A percentile compares a stretch with the other conserved stretches of the same genome.
These are phyloP conservation scores for Sporisorium sorghi DNA, from an alignment of 1,284 basidiomycete species.

Conservation along the genomic window DNA sequence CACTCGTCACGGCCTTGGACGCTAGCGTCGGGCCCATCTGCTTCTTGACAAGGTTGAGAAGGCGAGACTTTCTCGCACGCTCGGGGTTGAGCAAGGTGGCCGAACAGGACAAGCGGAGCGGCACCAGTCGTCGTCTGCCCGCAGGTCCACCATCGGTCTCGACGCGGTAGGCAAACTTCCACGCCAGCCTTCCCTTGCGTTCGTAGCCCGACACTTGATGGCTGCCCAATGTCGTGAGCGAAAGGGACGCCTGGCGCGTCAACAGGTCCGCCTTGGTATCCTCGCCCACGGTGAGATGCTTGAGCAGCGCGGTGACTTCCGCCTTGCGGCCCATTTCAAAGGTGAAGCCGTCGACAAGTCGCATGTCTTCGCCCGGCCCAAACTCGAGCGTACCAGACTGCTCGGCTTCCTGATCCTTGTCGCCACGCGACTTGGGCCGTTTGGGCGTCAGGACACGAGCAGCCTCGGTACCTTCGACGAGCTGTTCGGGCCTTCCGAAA, in stretches of 20 bases:
- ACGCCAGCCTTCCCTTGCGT: slow-evolving; percentile 53
- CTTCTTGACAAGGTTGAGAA: slow-evolving; percentile 59
- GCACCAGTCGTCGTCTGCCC: slow-evolving; percentile 26
- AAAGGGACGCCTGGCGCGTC: slow-evolving; percentile 57
- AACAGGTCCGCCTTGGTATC: slow-evolving; percentile 58
- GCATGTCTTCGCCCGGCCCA: slow-evolving; percentile 16
- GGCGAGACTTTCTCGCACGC: slow-evolving; percentile 52
- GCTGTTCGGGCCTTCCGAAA: slow-evolving; percentile 54
- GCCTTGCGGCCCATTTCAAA: slow-evolving; percentile 20
- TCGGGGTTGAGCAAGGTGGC: slow-evolving; percentile 56
- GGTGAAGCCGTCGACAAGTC: not conserved
- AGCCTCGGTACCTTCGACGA: slow-evolving; percentile 30
- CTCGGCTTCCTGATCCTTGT: slow-evolving; percentile 47
- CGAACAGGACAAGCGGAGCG: slow-evolving; percentile 56
- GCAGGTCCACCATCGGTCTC: slow-evolving; percentile 13
- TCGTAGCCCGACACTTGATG: slow-evolving; percentile 59
- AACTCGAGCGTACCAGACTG: slow-evolving; percentile 51
- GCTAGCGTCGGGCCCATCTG: slow-evolving; percentile 51
- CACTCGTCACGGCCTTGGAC: slow-evolving; percentile 28
- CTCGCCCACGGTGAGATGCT: slow-evolving; percentile 57
- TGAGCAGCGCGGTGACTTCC: slow-evolving; percentile 37
- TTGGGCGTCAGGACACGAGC: slow-evolving; percentile 31
- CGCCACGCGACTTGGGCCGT: slow-evolving; percentile 43
- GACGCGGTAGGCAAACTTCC: slow-evolving; percentile 58
- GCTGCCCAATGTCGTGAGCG: slow-evolving; percentile 37